Conservation (phyloP, 371 early-diverging fungal species). For the Mortierella sp. region DNA sequence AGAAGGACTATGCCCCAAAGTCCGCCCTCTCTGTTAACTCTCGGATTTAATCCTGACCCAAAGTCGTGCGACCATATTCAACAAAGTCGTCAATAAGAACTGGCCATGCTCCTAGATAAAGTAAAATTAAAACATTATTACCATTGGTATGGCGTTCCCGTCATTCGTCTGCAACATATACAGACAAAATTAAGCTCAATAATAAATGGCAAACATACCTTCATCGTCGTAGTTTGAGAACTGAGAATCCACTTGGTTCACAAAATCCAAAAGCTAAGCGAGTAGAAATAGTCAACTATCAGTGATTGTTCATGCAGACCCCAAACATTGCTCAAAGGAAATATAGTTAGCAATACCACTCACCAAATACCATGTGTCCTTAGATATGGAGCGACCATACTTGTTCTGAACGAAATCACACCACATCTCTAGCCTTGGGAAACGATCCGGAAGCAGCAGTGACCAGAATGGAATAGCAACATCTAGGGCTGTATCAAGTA, state of each 20-base stretch:
- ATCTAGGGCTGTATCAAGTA: slow-evolving; percentile 72
- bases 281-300: background rate
- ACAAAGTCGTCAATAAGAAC: slow-evolving; percentile 47
- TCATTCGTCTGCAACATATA: background rate
- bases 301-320: background rate
- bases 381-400: slow-evolving; percentile 82
- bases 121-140: background rate
- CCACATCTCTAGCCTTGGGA: slow-evolving; percentile 78
- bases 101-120: slow-evolving; percentile 31
- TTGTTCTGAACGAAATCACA: slow-evolving; percentile 79
- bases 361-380: slow-evolving; percentile 90
- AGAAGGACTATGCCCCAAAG: too few species aligned
- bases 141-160: background rate
- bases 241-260: slow-evolving; percentile 68
- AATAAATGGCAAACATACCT: slow-evolving; percentile 54
- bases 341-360: slow-evolving; percentile 8
- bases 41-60: slow-evolving; percentile 28
- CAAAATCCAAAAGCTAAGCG: slow-evolving; percentile 83
- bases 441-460: slow-evolving; percentile 71
- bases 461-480: slow-evolving; percentile 85
- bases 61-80: slow-evolving; percentile 45
- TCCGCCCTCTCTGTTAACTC: too few species aligned
- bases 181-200: background rate
- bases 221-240: slow-evolving; percentile 79
- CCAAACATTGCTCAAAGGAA: background rate